A percentile compares a stretch with the other conserved stretches of the same genome.
phyloP scores from a whole-genome alignment of 176 grass and related monocot genomes.

The Stipa capillata region DNA sequence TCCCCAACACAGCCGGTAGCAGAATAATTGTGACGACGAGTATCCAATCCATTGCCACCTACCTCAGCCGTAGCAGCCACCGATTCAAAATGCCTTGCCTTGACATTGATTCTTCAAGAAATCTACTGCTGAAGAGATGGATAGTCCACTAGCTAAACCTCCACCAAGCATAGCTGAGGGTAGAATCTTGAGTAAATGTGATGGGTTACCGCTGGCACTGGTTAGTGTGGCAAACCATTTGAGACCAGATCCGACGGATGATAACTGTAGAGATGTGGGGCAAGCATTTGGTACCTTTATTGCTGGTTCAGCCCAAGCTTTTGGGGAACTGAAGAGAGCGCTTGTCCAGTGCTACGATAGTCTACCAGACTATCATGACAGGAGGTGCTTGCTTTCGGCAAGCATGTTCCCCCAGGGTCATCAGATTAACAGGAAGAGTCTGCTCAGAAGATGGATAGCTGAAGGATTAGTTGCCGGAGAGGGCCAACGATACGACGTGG shows the following conservation, averaged over 20 bases:
- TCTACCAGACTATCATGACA: not conserved
- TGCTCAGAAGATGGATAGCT: not conserved
- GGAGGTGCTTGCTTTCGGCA: not conserved
- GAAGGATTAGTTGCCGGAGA: not conserved
- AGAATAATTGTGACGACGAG: not conserved
- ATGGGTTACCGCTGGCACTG: too few relatives aligned
- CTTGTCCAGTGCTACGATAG: not conserved
- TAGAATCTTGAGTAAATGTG: too few relatives aligned
- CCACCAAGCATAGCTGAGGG: too few relatives aligned
- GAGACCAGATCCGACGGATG: too few relatives aligned
- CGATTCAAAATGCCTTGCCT: not conserved
- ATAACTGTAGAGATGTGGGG: too few relatives aligned
- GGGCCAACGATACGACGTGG: fast-evolving
- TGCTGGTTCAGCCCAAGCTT: too few relatives aligned
- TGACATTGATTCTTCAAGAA: fast-evolving
- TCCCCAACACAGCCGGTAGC: not conserved
- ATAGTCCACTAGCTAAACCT: not conserved
- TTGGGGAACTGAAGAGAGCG: not conserved
- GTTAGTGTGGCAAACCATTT: too few relatives aligned
- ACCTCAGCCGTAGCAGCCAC: not conserved
- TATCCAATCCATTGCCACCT: not conserved
- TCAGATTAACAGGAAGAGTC: not conserved
- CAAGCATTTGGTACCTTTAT: too few relatives aligned
- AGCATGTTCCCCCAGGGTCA: not conserved
- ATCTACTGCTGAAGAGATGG: not conserved